These are phyloP conservation scores for Silene noctiflora DNA, from an alignment of 179 eudicot genomes.

Conservation along the genomic window DNA sequence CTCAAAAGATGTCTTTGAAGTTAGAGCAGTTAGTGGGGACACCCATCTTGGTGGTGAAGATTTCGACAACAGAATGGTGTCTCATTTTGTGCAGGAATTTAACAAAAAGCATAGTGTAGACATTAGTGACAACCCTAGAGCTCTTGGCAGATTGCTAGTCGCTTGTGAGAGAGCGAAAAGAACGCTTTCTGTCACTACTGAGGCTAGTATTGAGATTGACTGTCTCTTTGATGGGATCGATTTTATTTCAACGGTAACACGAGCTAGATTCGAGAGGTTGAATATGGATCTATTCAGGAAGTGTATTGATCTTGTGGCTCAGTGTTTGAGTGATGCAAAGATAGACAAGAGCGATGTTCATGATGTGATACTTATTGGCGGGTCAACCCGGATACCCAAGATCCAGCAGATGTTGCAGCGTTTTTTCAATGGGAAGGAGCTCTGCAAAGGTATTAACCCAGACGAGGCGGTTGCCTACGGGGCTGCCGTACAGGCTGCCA, in stretches of 20 bases:
- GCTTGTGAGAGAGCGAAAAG: constrained; percentile 24
- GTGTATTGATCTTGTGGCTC: constrained; percentile 17
- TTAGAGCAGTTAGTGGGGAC: constrained; percentile 18
- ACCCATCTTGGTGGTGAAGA: constrained; percentile 28
- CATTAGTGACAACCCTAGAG: constrained; percentile 19
- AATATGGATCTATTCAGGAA: constrained; percentile 10
- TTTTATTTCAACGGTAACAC: neutral
- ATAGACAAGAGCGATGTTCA: constrained; percentile 14
- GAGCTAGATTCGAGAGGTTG: constrained; percentile 10
- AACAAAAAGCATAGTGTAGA: constrained; percentile 17
- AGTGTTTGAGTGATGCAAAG: constrained; percentile 22
- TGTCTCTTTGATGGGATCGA: constrained; percentile 5
- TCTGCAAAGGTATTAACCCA: constrained; percentile 17
- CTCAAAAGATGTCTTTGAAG: constrained; percentile 9
- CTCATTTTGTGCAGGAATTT: constrained; percentile 17
- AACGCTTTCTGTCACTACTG: constrained; percentile 2
- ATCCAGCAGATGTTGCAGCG: constrained; percentile 19
- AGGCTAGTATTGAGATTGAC: constrained; percentile 8
- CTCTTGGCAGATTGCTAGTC: constrained; percentile 19
- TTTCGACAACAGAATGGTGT: constrained; percentile 23
- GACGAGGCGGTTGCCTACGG: constrained; percentile 29
- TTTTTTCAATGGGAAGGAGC: constrained; percentile 24
- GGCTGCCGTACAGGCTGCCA: constrained; percentile 25
- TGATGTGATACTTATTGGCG: constrained; percentile 27
- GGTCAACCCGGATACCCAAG: constrained; percentile 26